Conservation (phyloP, 2,329 filamentous ascomycete genomes). For the Nothomitra cinnamomea region DNA sequence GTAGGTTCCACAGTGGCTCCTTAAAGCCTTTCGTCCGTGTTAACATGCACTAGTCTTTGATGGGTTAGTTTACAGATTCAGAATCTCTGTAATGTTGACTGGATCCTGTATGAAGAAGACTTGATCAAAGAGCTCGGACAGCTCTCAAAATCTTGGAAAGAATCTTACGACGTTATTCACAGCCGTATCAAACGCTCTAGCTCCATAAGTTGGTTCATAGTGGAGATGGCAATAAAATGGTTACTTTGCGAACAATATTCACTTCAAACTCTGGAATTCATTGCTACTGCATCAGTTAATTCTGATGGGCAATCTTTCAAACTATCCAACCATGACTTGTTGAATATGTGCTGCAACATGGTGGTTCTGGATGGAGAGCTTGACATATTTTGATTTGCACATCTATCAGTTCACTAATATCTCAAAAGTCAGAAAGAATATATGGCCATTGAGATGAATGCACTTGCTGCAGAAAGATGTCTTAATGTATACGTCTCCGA, state of each 20-base stretch:
- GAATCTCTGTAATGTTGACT: conserved; percentile 11
- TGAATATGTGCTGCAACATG: conserved; percentile 17
- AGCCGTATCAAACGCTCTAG: not conserved
- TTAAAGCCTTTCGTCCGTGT: not conserved
- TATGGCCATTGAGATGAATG: not conserved
- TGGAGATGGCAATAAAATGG: conserved; percentile 12
- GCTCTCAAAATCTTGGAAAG: conserved; percentile 9
- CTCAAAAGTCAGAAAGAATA: conserved; percentile 12
- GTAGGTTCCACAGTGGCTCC: conserved; percentile 10
- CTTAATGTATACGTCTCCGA: not conserved
- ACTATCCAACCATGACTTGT: conserved; percentile 11
- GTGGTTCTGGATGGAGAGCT: conserved; percentile 15
- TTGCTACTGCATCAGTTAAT: conserved; percentile 10
- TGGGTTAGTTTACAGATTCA: conserved; percentile 19
- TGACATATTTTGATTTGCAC: conserved; percentile 17
- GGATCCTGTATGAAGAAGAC: conserved; percentile 11
- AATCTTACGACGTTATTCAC: not conserved
- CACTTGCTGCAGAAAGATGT: not conserved
- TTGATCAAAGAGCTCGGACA: conserved; percentile 13
- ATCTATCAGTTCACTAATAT: conserved; percentile 19
- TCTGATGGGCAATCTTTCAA: not conserved
- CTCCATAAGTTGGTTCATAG: not conserved
- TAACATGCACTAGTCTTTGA: conserved; percentile 16
- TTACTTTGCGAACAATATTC: conserved; percentile 12
- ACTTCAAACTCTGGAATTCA: conserved; percentile 10